Conservation (phyloP, 257 asterid species). For the Solanum chilense region DNA sequence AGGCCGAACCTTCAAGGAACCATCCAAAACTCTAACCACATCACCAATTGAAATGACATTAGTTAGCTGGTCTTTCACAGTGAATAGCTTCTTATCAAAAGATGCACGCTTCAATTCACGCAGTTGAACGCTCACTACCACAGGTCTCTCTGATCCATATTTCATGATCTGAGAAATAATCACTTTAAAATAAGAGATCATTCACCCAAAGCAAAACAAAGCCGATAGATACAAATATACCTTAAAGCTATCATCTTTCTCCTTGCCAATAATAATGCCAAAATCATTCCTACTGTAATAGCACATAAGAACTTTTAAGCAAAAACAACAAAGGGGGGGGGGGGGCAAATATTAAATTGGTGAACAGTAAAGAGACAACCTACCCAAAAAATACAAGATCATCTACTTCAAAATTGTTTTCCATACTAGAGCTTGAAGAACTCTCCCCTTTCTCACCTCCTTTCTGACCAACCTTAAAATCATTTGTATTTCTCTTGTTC, state of each 20-base stretch:
- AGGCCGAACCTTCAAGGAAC: conserved; percentile 63
- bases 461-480: conserved; percentile 39
- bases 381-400: conserved; percentile 92
- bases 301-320: conserved; percentile 2
- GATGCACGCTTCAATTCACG: conserved; percentile 65
- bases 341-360: neutral
- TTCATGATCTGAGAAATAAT: conserved; percentile 47
- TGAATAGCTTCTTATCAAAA: conserved; percentile 79
- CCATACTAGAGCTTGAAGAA: conserved; percentile 40
- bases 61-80: conserved; percentile 55
- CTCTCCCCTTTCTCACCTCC: conserved; percentile 51
- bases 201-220: neutral
- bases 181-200: conserved; percentile 2
- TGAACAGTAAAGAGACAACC: conserved; percentile 8
- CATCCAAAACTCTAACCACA: conserved; percentile 56
- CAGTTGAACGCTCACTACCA: conserved; percentile 38
- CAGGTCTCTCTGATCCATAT: conserved; percentile 68
- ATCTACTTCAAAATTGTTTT: conserved; percentile 53
- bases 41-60: conserved; percentile 65
- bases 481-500: conserved; percentile 27
- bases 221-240: conserved; percentile 18
- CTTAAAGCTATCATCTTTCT: conserved; percentile 74
- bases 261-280: conserved; percentile 78
- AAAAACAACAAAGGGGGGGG: conserved; percentile 1
- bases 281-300: conserved; percentile 72